Evolutionary conservation across 2,329 filamentous ascomycete species (phyloP).

Genomic region (Coniochaeta sp.): DNA sequence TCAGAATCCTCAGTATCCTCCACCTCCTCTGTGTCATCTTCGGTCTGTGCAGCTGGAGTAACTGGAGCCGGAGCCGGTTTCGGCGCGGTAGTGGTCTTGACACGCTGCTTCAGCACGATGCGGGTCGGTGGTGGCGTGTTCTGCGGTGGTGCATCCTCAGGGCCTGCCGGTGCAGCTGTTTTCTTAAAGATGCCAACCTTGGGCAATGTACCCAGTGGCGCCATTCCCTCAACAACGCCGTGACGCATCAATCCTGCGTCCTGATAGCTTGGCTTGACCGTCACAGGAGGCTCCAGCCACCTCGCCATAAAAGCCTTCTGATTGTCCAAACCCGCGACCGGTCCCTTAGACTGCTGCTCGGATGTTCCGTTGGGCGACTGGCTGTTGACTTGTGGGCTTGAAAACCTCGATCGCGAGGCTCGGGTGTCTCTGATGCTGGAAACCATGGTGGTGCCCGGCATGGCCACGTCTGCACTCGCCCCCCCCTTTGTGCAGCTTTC

Average conservation of each 20-base stretch:
- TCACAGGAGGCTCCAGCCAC: conserved; percentile 52
- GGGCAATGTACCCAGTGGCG: conserved; percentile 67
- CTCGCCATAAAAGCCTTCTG: conserved; percentile 44
- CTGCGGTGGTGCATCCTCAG: background rate
- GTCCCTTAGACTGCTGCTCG: conserved; percentile 3
- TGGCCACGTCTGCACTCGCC: conserved; percentile 3
- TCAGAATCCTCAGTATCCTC: conserved; percentile 15
- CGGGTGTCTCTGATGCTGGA: conserved; percentile 39
- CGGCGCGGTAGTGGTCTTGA: conserved; percentile 15
- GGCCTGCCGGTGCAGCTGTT: conserved; percentile 20
- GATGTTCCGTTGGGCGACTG: conserved; percentile 10
- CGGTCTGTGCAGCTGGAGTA: conserved; percentile 12
- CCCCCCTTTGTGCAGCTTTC: conserved; percentile 8
- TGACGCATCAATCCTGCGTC: conserved; percentile 67
- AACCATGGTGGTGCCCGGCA: conserved; percentile 25
- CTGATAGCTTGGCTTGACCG: conserved; percentile 64
- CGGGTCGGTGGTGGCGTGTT: conserved; percentile 20
- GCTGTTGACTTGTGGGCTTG: conserved; percentile 37
- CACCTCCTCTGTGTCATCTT: conserved; percentile 17
- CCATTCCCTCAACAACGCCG: conserved; percentile 78
- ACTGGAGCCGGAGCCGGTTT: conserved; percentile 9
- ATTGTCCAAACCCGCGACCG: conserved; percentile 21
- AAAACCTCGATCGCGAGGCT: conserved; percentile 48
- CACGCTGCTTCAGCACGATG: conserved; percentile 36
- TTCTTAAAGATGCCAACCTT: conserved; percentile 53